Conservation (phyloP, 306 rosid species). For the Gynostemma pentaphyllum region DNA sequence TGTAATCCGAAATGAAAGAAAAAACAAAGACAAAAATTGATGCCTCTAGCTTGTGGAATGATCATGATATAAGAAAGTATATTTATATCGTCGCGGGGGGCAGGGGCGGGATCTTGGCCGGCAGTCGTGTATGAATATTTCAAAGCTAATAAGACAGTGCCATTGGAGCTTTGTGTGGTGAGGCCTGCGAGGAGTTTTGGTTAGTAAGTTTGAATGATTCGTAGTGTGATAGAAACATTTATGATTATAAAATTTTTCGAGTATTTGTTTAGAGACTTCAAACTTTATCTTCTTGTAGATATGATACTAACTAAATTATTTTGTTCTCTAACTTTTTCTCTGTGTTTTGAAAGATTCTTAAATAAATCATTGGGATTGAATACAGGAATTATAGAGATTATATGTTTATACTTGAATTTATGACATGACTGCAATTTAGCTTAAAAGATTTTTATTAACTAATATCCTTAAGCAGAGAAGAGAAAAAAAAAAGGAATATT, state of each 20-base stretch:
- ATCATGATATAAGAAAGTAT: background rate
- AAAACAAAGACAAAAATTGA: background rate
- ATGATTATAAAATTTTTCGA: background rate
- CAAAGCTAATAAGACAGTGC: background rate
- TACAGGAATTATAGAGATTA: no score
- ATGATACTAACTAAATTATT: no score
- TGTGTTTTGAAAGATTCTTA: no score
- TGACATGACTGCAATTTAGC: no score
- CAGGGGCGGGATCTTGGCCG: background rate
- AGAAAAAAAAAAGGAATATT: no score
- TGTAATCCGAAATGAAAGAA: background rate
- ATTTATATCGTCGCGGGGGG: background rate
- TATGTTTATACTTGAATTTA: no score
- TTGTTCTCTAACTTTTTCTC: no score
- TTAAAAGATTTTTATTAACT: no score
- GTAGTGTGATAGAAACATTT: background rate
- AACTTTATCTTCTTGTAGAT: background rate
- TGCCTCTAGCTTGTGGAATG: background rate
- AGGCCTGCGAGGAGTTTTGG: slow-evolving; percentile 3
- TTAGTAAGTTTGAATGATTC: background rate
- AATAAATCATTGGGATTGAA: no score
- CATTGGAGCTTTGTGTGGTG: background rate
- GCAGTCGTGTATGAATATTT: background rate
- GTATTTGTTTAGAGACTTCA: background rate
- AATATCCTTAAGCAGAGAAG: no score